A percentile compares a stretch with the other conserved stretches of the same genome.
These are phyloP conservation scores for Rosellinia necatrix DNA, from an alignment of 2,329 filamentous ascomycete species.

Conservation along the genomic window DNA sequence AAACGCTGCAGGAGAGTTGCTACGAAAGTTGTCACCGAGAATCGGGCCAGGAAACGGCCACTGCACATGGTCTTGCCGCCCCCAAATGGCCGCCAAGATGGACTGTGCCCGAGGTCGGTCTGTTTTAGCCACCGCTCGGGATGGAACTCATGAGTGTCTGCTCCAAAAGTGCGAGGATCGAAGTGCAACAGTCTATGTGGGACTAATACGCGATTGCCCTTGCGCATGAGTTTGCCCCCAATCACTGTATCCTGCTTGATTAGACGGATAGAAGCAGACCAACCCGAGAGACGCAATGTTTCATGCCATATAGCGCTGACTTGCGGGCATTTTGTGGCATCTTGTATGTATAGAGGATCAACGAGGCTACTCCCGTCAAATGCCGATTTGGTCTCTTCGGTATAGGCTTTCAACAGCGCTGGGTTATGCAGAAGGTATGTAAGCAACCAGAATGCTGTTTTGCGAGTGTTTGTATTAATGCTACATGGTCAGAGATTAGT, in stretches of 20 bases:
- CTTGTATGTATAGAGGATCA: slow-evolving; percentile 18
- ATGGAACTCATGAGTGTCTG: slow-evolving; percentile 19
- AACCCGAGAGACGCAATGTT: slow-evolving; percentile 29
- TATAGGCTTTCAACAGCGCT: slow-evolving; percentile 19
- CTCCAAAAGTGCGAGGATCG: slow-evolving; percentile 30
- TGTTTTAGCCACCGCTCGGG: slow-evolving; percentile 15
- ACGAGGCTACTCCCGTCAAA: slow-evolving; percentile 24
- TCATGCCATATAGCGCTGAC: slow-evolving; percentile 36
- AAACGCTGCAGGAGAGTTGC: slow-evolving; percentile 34
- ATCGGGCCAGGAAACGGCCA: slow-evolving; percentile 32
- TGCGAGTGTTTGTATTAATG: slow-evolving; percentile 39
- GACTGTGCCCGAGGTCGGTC: background rate
- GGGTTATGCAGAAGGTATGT: slow-evolving; percentile 33
- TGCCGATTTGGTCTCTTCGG: slow-evolving; percentile 32
- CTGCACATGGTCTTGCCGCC: slow-evolving; percentile 38
- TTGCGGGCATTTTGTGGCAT: background rate
- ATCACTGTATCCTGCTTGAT: slow-evolving; percentile 32
- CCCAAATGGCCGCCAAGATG: slow-evolving; percentile 36
- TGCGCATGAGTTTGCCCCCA: slow-evolving; percentile 35
- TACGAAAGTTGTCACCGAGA: slow-evolving; percentile 26
- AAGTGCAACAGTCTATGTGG: slow-evolving; percentile 38
- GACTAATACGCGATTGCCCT: slow-evolving; percentile 37
- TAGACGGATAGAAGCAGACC: slow-evolving; percentile 34
- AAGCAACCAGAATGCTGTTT: slow-evolving; percentile 37
- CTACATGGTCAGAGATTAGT: slow-evolving; percentile 18